Base-by-base conservation (phyloP, 257 asterid genomes). In the Asclepias syriaca region DNA sequence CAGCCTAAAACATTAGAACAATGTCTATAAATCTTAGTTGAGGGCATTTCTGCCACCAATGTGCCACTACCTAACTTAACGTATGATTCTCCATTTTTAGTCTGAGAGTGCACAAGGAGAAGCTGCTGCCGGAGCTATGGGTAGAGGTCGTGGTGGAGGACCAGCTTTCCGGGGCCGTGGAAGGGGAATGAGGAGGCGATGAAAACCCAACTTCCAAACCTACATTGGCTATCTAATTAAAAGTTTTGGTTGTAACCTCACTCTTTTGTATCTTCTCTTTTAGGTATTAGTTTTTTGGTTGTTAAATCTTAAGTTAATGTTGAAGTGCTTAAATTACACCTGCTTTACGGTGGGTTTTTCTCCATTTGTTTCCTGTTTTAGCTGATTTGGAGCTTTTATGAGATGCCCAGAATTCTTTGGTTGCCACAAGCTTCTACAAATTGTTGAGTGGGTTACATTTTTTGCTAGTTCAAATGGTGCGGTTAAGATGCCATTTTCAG, bases 81-180 rank as follows among this genome's bases (percentile, higher is more conserved):
- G 18, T 19, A 0, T 78, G 55, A 43, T 72, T 8, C 27, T 43
- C 6, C 4, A 46, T 69, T 74, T 72, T 78, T 83, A 95, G 99
- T 95, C 98, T 6, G 98, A 95, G 89, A 95, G 99, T 81, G 98
- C 99, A 51, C 98, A 95, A 83, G 99, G 99, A 75, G 99, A 90
- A 65, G 99, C 98, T 54, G 97, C 97, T 3, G 89, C 89, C 2
- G 43, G 87, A 61, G 91, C 94, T 65, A 91, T 89, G 96, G 96
- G 96, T 46, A 80, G 96, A 81, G 92, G 96, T 53, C 87, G 93
- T 5, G 96, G 97, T n/a, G 82, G 85, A 48, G 81, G 83, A 49
- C 27, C 50, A 16, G 88, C 82, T 60, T 74, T 77, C 65, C 84
- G 95, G 14, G 94, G 97, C 18, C 96, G 96, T 74, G 96, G 92